Base-by-base conservation (phyloP, 1,284 basidiomycete species). In the Leucoagaricus sp. region DNA sequence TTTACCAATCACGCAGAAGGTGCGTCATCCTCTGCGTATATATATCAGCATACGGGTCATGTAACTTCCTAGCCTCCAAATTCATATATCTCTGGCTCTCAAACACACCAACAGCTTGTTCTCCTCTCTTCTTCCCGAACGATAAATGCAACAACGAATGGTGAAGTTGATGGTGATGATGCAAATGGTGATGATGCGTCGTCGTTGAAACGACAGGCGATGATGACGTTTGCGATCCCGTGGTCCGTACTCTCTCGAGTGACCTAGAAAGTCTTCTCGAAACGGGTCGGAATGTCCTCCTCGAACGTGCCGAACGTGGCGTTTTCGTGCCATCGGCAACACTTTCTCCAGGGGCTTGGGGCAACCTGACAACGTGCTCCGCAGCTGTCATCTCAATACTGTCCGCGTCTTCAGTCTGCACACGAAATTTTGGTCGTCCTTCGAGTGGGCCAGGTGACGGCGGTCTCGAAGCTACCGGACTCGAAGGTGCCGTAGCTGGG, bases 21-120 rank as follows among this genome's bases (percentile, higher is more conserved):
- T 72, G 71, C 5, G 83, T 79, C 41, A 80, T 77, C 55, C 76
- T 75, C 45, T 77, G 74, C 2, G 83, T 78, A 38, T 84, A 75
- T 28, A 75, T 71, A 19, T 81, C 79, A 4, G 79, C 75, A 63
- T 82, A 73, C 0, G 79, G 81, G 54, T 86, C 81, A n/a, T 73
- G 69, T 31, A 85, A 70, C 42, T 78, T 75, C 9, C 72, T 79
- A 13, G 82, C 78, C 66, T 94, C 92, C 4, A 94, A 74, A 61
- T 93, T 84, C 64, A 93, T 78, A 67, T 93, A 94, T 33, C 85
- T 74, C 64, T 90, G 85, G 10, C 83, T 85, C 70, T 94, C 92
- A 63, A 93, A 93, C 8, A 92, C 84, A 0, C 91, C 93, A 0
- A 94, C 93, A 0, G 84, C 84, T 33, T 82, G 76, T 66, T 91